A percentile compares a stretch with the other conserved stretches of the same genome.
Evolutionary conservation across 495 filamentous ascomycete genomes (phyloP).

Genomic region (Wilcoxina mikolae): DNA sequence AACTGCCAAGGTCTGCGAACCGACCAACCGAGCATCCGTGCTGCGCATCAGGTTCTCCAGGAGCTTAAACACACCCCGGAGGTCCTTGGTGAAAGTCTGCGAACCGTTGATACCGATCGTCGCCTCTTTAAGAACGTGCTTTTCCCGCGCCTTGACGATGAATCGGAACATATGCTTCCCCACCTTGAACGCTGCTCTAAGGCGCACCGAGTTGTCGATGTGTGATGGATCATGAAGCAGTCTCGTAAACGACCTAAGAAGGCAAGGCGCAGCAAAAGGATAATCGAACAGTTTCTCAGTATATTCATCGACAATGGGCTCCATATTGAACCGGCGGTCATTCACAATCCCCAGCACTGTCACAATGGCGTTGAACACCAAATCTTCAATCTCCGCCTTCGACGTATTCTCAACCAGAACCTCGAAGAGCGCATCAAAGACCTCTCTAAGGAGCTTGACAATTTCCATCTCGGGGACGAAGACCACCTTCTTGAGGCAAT

Average conservation of each 20-base stretch:
- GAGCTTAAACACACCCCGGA: conserved; percentile 75
- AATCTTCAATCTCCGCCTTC: conserved; percentile 79
- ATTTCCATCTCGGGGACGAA: conserved; percentile 97
- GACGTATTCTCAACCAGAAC: conserved; percentile 78
- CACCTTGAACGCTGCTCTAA: conserved; percentile 90
- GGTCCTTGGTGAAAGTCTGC: conserved; percentile 57
- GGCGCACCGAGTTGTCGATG: conserved; percentile 60
- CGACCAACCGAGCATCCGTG: conserved; percentile 66
- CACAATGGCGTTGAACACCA: conserved; percentile 80
- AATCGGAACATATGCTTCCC: conserved; percentile 85
- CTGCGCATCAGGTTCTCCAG: conserved; percentile 81
- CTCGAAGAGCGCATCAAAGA: conserved; percentile 83
- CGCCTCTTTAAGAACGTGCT: conserved; percentile 77
- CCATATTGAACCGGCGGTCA: conserved; percentile 82
- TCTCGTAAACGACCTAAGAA: conserved; percentile 72
- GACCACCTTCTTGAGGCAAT: conserved; percentile 62
- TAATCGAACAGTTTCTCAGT: conserved; percentile 84
- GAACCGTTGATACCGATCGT: conserved; percentile 75
- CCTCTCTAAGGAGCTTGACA: conserved; percentile 78
- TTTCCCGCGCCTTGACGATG: conserved; percentile 74
- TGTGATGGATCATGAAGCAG: conserved; percentile 67
- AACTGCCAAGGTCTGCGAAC: conserved; percentile 86
- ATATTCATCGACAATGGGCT: conserved; percentile 79
- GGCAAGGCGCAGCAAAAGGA: conserved; percentile 81
- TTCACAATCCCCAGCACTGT: conserved; percentile 84